A percentile compares a stretch with the other conserved stretches of the same genome.
Conservation (phyloP, 1,139 yeast genomes). For the Entelexis paramagnoliae region DNA sequence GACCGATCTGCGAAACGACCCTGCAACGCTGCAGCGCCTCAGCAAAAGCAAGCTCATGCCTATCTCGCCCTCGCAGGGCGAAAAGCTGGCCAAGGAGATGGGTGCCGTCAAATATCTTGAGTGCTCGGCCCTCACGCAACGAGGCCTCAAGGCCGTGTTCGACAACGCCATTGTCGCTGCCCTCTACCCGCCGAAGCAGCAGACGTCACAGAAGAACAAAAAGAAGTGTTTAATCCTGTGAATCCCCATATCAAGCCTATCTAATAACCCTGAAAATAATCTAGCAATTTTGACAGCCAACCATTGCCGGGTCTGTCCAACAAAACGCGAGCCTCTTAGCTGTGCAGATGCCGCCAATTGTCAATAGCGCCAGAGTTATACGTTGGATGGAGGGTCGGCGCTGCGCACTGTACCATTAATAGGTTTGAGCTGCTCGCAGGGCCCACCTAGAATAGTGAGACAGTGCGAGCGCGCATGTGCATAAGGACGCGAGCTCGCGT, state of each 20-base stretch:
- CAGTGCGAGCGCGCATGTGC: no score
- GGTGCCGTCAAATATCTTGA: constrained; percentile 94
- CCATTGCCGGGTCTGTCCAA: neutral
- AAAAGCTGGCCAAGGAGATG: constrained; percentile 80
- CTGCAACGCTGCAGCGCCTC: constrained; percentile 76
- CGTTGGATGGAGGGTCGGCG: no score
- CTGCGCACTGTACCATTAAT: no score
- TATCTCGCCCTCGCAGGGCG: constrained; percentile 79
- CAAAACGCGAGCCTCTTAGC: no score
- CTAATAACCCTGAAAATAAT: neutral
- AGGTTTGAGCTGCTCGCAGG: no score
- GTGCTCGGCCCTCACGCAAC: constrained; percentile 95
- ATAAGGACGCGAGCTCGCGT: no score
- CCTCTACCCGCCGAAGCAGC: constrained; percentile 29
- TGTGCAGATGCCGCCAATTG: no score
- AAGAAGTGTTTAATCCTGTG: constrained; percentile 25
- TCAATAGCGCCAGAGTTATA: no score
- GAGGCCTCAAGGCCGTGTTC: constrained; percentile 89
- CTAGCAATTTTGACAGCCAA: neutral
- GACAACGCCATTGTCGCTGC: constrained; percentile 91
- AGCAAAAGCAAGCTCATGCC: constrained; percentile 86
- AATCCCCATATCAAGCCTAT: neutral
- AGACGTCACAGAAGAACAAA: constrained; percentile 24
- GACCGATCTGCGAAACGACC: constrained; percentile 87
- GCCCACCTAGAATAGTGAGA: no score